Conservation (phyloP, 2,329 filamentous ascomycete genomes). For the Clonostachys sp. region DNA sequence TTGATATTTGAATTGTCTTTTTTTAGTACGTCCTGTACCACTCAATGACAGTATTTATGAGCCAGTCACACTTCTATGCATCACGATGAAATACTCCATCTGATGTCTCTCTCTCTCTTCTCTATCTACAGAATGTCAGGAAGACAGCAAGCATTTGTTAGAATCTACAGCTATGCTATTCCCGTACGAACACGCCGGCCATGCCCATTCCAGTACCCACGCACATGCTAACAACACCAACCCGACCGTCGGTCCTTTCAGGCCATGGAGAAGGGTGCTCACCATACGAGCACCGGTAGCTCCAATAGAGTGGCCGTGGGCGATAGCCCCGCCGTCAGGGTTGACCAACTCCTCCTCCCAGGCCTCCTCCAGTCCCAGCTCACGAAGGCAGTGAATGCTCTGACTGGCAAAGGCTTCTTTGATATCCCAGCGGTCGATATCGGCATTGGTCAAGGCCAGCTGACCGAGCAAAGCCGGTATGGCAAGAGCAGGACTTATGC, state of each 20-base stretch:
- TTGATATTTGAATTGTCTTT: constrained; percentile 13
- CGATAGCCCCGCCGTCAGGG: constrained; percentile 84
- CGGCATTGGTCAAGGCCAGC: constrained; percentile 60
- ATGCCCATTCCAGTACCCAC: constrained; percentile 74
- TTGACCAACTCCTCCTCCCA: constrained; percentile 71
- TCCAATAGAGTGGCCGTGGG: constrained; percentile 79
- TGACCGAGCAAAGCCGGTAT: constrained; percentile 76
- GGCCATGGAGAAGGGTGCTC: constrained; percentile 60
- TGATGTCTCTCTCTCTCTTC: no score
- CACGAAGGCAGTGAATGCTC: constrained; percentile 65
- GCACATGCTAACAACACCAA: constrained; percentile 86
- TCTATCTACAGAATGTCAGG: no score
- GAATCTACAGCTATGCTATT: constrained; percentile 25
- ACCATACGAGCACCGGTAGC: constrained; percentile 78
- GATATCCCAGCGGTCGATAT: constrained; percentile 87
- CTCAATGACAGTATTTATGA: no score
- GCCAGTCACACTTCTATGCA: no score
- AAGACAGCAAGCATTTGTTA: no score
- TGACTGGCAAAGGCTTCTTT: constrained; percentile 77
- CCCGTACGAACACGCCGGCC: constrained; percentile 61
- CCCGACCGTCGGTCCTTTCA: constrained; percentile 63
- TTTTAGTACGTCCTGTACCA: background rate
- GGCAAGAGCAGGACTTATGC: constrained; percentile 79
- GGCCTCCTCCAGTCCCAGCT: constrained; percentile 59
- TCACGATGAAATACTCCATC: no score